Conservation (phyloP, 2,329 filamentous ascomycete species). For the Aspergillus sp. region DNA sequence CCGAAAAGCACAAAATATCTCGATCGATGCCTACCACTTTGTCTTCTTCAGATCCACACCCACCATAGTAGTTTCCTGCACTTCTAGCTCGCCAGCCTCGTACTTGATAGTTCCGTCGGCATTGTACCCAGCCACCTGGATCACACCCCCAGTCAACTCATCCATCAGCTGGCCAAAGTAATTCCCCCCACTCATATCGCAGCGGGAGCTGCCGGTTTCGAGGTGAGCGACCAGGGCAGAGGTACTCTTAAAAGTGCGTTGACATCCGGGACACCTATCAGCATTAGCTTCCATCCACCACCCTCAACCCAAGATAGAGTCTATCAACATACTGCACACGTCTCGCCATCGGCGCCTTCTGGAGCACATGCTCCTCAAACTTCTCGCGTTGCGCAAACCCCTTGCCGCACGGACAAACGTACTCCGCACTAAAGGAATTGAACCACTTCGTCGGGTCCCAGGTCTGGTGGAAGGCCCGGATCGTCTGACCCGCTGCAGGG, state of each 20-base stretch:
- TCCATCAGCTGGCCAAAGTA: conserved; percentile 36
- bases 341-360: conserved; percentile 14
- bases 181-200: conserved; percentile 29
- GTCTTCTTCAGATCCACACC: conserved; percentile 4
- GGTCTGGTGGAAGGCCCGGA: conserved; percentile 13
- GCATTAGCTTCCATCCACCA: not conserved
- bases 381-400: conserved; percentile 21
- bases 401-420: conserved; percentile 35
- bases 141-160: conserved; percentile 38
- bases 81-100: conserved; percentile 20
- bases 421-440: conserved; percentile 27
- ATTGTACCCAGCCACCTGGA: conserved; percentile 31
- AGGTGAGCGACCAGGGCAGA: conserved; percentile 42
- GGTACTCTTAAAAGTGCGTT: conserved; percentile 36
- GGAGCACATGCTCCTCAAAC: conserved; percentile 35
- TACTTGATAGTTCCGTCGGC: conserved; percentile 36
- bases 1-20: too few species aligned
- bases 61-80: conserved; percentile 11
- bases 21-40: not conserved
- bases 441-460: conserved; percentile 34
- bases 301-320: too few species aligned
- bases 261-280: conserved; percentile 40
- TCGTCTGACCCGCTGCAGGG: conserved; percentile 10
- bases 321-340: conserved; percentile 17
- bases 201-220: conserved; percentile 36